Conservation (phyloP, 306 rosid genomes). For the Lathyrus oleraceus region DNA sequence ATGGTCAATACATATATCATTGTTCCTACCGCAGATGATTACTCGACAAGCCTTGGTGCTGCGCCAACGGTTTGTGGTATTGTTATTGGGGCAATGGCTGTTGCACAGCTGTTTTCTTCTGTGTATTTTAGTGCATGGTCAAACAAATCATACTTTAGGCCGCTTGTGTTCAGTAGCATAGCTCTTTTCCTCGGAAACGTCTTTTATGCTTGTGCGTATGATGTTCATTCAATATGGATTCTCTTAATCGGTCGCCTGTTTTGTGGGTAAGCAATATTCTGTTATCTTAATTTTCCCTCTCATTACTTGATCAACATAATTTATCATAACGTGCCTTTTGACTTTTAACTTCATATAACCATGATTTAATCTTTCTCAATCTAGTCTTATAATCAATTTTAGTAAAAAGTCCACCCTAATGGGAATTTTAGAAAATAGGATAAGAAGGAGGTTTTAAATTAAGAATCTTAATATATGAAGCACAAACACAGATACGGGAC, state of each 20-base stretch:
- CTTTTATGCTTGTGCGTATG: conserved; percentile 93
- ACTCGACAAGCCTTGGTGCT: conserved; percentile 94
- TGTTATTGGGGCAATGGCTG: conserved; percentile 98
- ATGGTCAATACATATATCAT: conserved; percentile 98
- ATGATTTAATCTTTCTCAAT: not conserved
- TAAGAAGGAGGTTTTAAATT: not conserved
- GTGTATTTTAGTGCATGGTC: conserved; percentile 99
- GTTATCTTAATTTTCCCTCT: conserved; percentile 15
- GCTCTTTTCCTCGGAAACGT: conserved; percentile 73
- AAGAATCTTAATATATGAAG: not conserved
- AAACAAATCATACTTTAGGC: conserved; percentile 86
- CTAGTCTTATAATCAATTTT: not conserved
- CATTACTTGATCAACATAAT: conserved; percentile 29
- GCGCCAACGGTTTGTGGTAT: conserved; percentile 98
- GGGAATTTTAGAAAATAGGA: not conserved
- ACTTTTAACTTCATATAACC: conserved; percentile 1
- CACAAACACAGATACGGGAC: not conserved
- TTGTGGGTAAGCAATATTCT: conserved; percentile 79
- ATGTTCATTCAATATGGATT: conserved; percentile 77
- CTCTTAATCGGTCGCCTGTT: conserved; percentile 92
- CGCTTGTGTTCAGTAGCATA: conserved; percentile 93
- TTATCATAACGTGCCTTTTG: conserved; percentile 16
- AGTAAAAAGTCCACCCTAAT: conserved; percentile 7
- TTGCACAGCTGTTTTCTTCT: conserved; percentile 95
- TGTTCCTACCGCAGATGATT: conserved; percentile 99